Evolutionary conservation across 495 filamentous ascomycete genomes (phyloP).

Genomic region (Staphylotrichum longicolle): DNA sequence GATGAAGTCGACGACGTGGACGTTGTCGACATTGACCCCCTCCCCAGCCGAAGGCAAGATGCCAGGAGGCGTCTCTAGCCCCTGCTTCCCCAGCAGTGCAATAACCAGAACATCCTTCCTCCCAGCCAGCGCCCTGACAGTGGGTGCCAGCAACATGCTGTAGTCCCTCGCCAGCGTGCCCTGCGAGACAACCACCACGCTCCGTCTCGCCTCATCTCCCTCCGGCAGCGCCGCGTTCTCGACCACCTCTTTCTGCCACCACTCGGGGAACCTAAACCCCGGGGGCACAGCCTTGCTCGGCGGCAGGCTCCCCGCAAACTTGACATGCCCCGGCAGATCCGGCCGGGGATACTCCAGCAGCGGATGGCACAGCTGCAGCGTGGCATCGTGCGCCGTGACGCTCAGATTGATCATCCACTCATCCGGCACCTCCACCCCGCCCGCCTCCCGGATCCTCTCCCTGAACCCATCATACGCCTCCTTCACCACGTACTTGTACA

Average conservation of each 20-base stretch:
- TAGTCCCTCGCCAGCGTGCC: slow-evolving; percentile 34
- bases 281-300: slow-evolving; percentile 21
- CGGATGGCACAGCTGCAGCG: slow-evolving; percentile 39
- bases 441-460: slow-evolving; percentile 13
- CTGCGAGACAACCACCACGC: slow-evolving; percentile 38
- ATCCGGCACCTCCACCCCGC: slow-evolving; percentile 19
- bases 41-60: slow-evolving; percentile 9
- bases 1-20: slow-evolving; percentile 35
- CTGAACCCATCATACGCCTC: slow-evolving; percentile 21
- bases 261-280: slow-evolving; percentile 26
- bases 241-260: slow-evolving; percentile 32
- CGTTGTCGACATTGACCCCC: slow-evolving; percentile 21
- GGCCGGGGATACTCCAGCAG: slow-evolving; percentile 33
- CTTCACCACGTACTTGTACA: slow-evolving; percentile 15
- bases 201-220: slow-evolving; percentile 10
- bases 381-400: slow-evolving; percentile 30
- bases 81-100: slow-evolving; percentile 34
- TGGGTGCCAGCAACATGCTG: slow-evolving; percentile 31
- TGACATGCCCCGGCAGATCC: slow-evolving; percentile 30
- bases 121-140: slow-evolving; percentile 30
- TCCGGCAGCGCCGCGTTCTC: slow-evolving; percentile 10
- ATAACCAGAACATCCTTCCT: slow-evolving; percentile 34
- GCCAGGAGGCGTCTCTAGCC: slow-evolving; percentile 22
- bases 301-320: slow-evolving; percentile 37
- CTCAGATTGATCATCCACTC: slow-evolving; percentile 27